phyloP scores from a whole-genome alignment of 208 protist species.

The Crithidia acanthocephali region DNA sequence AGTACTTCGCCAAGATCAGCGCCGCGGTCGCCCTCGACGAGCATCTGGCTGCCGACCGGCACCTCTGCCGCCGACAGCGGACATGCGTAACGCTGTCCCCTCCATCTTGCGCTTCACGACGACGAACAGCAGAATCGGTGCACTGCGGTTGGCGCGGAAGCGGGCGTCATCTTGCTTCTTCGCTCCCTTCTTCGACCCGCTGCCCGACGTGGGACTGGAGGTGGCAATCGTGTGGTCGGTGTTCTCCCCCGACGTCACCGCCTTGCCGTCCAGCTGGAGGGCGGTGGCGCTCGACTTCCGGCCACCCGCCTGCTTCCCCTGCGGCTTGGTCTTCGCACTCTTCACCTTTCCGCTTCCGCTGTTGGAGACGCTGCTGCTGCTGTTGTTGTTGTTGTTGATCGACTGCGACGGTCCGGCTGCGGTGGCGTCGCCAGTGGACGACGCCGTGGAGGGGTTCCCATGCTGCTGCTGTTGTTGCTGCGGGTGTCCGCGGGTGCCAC shows the following conservation, averaged over 20 bases:
- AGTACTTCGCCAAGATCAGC: constrained; percentile 59
- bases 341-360: background rate
- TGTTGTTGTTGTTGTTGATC: background rate
- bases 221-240: background rate
- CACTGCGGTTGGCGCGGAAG: constrained; percentile 39
- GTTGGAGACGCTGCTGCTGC: background rate
- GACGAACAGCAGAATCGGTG: constrained; percentile 45
- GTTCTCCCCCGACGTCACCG: background rate
- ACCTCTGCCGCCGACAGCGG: constrained; percentile 17
- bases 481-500: background rate
- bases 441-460: background rate
- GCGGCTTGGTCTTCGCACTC: background rate
- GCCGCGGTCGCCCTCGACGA: constrained; percentile 77
- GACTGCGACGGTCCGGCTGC: background rate
- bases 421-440: background rate
- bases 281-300: background rate
- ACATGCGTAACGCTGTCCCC: constrained; percentile 54
- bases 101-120: constrained; percentile 68
- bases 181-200: background rate
- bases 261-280: constrained; percentile 7
- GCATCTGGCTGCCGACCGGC: constrained; percentile 44
- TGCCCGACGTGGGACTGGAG: background rate
- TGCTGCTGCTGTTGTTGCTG: constrained; percentile 16
- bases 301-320: background rate
- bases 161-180: constrained; percentile 16